A percentile compares a stretch with the other conserved stretches of the same genome.
phyloP scores from a whole-genome alignment of 1,284 basidiomycete genomes.

The Ganoderma multipileum region DNA sequence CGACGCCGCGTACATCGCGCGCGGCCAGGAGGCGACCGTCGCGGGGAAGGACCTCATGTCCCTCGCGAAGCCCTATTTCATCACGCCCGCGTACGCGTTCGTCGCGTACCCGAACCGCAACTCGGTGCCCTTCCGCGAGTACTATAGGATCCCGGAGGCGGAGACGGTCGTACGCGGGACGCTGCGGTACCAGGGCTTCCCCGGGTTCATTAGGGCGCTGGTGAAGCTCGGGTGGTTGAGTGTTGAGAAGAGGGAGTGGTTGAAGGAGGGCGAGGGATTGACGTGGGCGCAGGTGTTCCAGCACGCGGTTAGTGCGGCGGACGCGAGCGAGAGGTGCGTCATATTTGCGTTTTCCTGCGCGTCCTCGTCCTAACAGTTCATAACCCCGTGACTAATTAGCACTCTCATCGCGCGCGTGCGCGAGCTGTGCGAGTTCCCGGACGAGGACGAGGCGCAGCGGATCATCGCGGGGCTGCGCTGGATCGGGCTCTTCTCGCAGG shows the following conservation, averaged over 20 bases:
- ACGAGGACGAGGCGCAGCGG: slow-evolving; percentile 70
- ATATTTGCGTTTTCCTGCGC: slow-evolving; percentile 22
- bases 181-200: slow-evolving; percentile 97
- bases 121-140: slow-evolving; percentile 87
- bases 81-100: slow-evolving; percentile 95
- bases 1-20: slow-evolving; percentile 83
- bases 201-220: slow-evolving; percentile 92
- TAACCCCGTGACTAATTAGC: slow-evolving; percentile 44
- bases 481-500: slow-evolving; percentile 91
- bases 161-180: slow-evolving; percentile 95
- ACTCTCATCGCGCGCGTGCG: slow-evolving; percentile 78
- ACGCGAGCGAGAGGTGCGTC: slow-evolving; percentile 75
- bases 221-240: slow-evolving; percentile 92
- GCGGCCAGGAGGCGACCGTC: slow-evolving; percentile 72
- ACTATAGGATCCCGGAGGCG: slow-evolving; percentile 93
- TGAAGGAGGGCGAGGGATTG: slow-evolving; percentile 71
- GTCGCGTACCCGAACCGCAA: slow-evolving; percentile 99
- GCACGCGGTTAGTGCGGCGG: slow-evolving; percentile 78
- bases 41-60: slow-evolving; percentile 82
- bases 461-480: slow-evolving; percentile 91
- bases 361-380: neutral
- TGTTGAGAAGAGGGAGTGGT: slow-evolving; percentile 79
- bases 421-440: slow-evolving; percentile 75
- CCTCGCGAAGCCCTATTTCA: slow-evolving; percentile 92
- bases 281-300: slow-evolving; percentile 88